Conservation (phyloP, 345 rosid species). For the Linum lewisii region DNA sequence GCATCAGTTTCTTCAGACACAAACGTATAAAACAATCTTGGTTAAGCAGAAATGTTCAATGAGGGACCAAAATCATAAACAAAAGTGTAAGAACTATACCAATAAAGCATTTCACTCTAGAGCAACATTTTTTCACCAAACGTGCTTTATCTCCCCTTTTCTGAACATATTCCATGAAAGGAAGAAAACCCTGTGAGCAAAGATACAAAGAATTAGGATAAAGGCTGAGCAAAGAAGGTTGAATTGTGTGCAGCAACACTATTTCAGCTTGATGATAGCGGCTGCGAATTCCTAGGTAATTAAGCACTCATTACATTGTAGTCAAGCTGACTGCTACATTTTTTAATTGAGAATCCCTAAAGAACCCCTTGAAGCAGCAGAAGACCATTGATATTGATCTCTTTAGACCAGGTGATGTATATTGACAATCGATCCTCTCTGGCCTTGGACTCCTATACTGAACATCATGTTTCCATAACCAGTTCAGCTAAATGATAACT, state of each 20-base stretch:
- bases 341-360: no score
- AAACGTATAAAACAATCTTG: not conserved
- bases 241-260: not conserved
- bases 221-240: not conserved
- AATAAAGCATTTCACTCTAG: slow-evolving; percentile 57
- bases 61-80: not conserved
- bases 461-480: no score
- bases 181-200: slow-evolving; percentile 37
- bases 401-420: no score
- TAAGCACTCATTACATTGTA: no score
- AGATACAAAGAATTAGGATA: slow-evolving; percentile 3
- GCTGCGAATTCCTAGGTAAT: not conserved
- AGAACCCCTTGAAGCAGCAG: no score
- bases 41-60: not conserved
- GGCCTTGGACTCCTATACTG: no score
- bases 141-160: slow-evolving; percentile 42
- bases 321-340: no score
- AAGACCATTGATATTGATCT: no score
- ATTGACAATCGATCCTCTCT: no score
- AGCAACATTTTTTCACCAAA: slow-evolving; percentile 46
- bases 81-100: slow-evolving; percentile 32
- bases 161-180: slow-evolving; percentile 49
- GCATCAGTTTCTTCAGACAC: slow-evolving; percentile 61
- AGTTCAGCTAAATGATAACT: no score
- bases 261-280: not conserved